These are phyloP conservation scores for Pichia heedii DNA, from an alignment of 805 yeast species.

Conservation along the genomic window DNA sequence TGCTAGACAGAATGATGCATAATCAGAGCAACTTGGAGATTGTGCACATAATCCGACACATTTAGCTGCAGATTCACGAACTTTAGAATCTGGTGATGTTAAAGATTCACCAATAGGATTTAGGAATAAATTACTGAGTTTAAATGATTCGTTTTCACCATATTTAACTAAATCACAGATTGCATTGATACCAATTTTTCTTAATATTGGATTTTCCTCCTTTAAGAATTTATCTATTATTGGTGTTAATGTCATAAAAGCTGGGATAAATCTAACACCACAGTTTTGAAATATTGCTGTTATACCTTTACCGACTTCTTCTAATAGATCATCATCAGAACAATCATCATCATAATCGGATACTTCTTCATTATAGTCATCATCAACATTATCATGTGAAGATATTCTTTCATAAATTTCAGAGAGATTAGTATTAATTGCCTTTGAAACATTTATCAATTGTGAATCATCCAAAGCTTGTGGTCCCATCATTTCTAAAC, in stretches of 20 bases:
- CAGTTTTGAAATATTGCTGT: conserved; percentile 60
- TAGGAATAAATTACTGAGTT: conserved; percentile 57
- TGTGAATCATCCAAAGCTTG: conserved; percentile 48
- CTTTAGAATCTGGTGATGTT: conserved; percentile 53
- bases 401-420: conserved; percentile 67
- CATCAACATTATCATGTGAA: conserved; percentile 66
- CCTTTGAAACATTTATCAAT: conserved; percentile 45
- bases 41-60: conserved; percentile 83
- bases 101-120: conserved; percentile 58
- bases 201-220: conserved; percentile 60
- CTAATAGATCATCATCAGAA: conserved; percentile 84
- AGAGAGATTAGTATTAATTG: conserved; percentile 49
- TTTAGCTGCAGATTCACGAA: conserved; percentile 83
- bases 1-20: conserved; percentile 53
- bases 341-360: conserved; percentile 78
- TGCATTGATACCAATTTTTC: conserved; percentile 70
- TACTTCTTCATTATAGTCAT: conserved; percentile 79
- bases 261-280: conserved; percentile 48
- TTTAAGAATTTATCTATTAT: conserved; percentile 50
- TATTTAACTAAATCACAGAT: conserved; percentile 75
- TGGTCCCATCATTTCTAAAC: conserved; percentile 60
- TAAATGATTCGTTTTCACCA: conserved; percentile 59
- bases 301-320: conserved; percentile 73
- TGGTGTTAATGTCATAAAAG: conserved; percentile 58
- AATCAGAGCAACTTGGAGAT: conserved; percentile 51